Base-by-base conservation (phyloP, 192 early-diverging fungal species). In the Geranomyces variabilis region DNA sequence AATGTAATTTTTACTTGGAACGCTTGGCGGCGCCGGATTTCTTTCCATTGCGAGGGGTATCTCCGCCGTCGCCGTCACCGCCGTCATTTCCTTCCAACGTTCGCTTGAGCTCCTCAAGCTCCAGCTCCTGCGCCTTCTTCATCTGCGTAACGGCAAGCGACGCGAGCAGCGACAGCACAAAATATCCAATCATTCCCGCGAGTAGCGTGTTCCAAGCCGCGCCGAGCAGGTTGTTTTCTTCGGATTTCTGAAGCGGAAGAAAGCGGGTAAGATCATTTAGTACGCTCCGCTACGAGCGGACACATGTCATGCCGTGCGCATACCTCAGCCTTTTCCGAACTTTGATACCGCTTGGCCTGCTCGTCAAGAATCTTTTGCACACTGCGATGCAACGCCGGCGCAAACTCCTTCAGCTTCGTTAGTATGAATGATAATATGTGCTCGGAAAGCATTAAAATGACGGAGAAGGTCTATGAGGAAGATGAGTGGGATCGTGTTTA, bases 381-480 rank as follows among this genome's bases (percentile, higher is more conserved):
- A 59, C 83, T 66, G 31, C 85, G 79, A 57, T 91, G 91, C 9
- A 90, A 65, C 57, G 73, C 78, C 1, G 93, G 91, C 19, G 81
- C 71, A 49, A 75, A 72, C 4, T 75, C 58, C 44, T 84, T 74
- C n/a, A 92, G 75, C 66, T 85, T 80, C 1, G 74, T 70, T 53
- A 91, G 85, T 26, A 89, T 75, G 19, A 78, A 74, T 12, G 83
- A 84, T 29, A 91, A 80, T 58, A 87, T 92, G 62, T 91, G 93
- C 51, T 91, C 84, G 22, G 93, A 94, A 62, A 96, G 94, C 22
- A 91, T 77, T 5, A 93, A 74, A 30, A 96, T 91, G 51, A 98
- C 90, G 65, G 93, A 83, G 9, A 93, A 46, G 6, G 91, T 81
- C 89, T 81, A 60, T 4, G 6, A 13, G 33, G 34, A 29, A 83